Conservation (phyloP, 2,329 filamentous ascomycete species). For the Purpureocillium lavendulum region DNA sequence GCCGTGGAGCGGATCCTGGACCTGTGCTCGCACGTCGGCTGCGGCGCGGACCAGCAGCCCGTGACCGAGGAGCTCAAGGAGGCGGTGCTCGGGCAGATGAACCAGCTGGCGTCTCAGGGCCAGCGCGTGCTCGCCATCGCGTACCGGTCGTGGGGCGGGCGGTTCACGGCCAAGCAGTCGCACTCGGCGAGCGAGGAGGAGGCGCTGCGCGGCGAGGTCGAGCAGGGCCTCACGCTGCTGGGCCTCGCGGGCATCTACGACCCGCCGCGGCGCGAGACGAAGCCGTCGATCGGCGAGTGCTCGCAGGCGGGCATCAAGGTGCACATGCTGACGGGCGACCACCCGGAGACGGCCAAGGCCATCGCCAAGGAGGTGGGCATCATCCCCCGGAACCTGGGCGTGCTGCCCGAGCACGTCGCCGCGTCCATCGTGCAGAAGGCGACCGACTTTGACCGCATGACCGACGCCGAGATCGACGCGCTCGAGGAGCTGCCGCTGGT, state of each 20-base stretch:
- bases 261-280: conserved; percentile 74
- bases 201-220: conserved; percentile 50
- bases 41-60: conserved; percentile 29
- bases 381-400: conserved; percentile 53
- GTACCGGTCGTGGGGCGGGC: conserved; percentile 51
- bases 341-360: conserved; percentile 68
- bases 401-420: conserved; percentile 54
- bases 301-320: conserved; percentile 68
- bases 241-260: conserved; percentile 86
- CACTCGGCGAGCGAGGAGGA: conserved; percentile 30
- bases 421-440: conserved; percentile 66
- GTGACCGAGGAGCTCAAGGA: conserved; percentile 44
- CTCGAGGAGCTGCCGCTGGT: conserved; percentile 71
- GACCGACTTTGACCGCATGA: conserved; percentile 68
- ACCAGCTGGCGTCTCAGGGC: conserved; percentile 54
- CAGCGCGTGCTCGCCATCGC: conserved; percentile 66
- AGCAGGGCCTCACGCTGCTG: conserved; percentile 61
- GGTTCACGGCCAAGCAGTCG: conserved; percentile 29
- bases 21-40: conserved; percentile 41
- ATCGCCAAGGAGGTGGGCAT: conserved; percentile 76
- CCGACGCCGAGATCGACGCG: conserved; percentile 66
- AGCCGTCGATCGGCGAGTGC: conserved; percentile 60
- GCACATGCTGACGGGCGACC: conserved; percentile 80
- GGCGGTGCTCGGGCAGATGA: conserved; percentile 44
- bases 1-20: conserved; percentile 54